These are phyloP conservation scores for Alternaria angustiovoidea DNA, from an alignment of 2,329 filamentous ascomycete species.

Conservation along the genomic window DNA sequence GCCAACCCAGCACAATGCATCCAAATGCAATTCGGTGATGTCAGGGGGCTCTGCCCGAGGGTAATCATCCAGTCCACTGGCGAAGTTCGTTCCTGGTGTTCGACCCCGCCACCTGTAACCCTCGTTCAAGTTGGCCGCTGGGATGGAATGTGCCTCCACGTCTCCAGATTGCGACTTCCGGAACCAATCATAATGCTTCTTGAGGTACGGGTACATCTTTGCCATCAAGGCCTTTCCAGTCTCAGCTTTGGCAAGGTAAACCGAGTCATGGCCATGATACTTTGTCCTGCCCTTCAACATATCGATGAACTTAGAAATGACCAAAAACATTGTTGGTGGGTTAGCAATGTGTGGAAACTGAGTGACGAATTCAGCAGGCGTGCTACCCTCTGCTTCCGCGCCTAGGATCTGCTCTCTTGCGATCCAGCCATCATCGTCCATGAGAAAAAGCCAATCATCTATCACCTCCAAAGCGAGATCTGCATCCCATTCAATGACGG, in stretches of 20 bases:
- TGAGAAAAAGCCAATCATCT: constrained; percentile 90
- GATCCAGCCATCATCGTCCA: constrained; percentile 97
- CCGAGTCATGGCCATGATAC: constrained; percentile 64
- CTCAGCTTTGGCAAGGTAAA: constrained; percentile 67
- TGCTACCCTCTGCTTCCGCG: constrained; percentile 85
- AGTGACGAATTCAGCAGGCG: constrained; percentile 85
- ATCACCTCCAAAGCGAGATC: constrained; percentile 86
- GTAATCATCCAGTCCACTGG: constrained; percentile 93
- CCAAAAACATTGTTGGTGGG: constrained; percentile 89
- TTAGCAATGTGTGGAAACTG: constrained; percentile 98
- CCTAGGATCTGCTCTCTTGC: constrained; percentile 93
- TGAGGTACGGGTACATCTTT: constrained; percentile 84
- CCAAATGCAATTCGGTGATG: constrained; percentile 89
- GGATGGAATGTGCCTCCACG: constrained; percentile 36
- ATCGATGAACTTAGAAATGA: constrained; percentile 81
- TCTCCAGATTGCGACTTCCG: constrained; percentile 87
- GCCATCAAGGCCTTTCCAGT: constrained; percentile 75
- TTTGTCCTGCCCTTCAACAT: constrained; percentile 41
- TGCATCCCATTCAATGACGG: constrained; percentile 89
- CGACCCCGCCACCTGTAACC: constrained; percentile 93
- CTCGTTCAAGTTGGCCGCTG: constrained; percentile 64
- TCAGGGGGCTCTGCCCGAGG: constrained; percentile 90
- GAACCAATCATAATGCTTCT: constrained; percentile 92
- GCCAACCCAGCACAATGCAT: constrained; percentile 95
- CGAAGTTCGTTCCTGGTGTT: constrained; percentile 80